Evolutionary conservation across 2,329 filamentous ascomycete species (phyloP), one percentile per base, ranked within the genome.

Genomic region (Ampelomyces quisqualis): DNA sequence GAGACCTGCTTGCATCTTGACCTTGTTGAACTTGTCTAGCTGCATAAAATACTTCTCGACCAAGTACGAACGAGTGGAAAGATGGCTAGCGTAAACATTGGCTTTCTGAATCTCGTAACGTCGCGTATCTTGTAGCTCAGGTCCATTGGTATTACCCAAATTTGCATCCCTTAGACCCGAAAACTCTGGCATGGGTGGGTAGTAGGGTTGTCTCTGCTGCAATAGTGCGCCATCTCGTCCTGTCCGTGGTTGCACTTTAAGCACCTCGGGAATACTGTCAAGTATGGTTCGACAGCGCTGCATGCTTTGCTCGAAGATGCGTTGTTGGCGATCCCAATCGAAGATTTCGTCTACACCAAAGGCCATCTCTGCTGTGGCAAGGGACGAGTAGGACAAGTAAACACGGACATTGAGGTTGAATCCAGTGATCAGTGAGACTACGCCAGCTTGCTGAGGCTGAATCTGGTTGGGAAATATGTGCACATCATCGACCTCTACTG

Each of bases 21-120:
- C 46, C n/a, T 53, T 55, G 14, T 52, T 53, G 55, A 84, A 80
- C 1, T 82, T 79, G 38, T 90, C 86, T 24, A 83, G 81, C 1
- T 93, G 75, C 54, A 82, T 83, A 66, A 88, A 88, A 69, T 91
- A 95, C 50, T 90, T 85, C 64, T 95, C 88, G 0, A 94, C 88
- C 41, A 91, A 82, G 63, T 89, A 90, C 0, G 87, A 91, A 17
- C 90, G 79, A 0, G 88, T 94, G 2, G 84, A 83, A 7, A 95
- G 74, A 57, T 90, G 85, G 5, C 85, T 91, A 2, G 84, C 82
- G 60, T 91, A 89, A 26, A 95, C 87, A 64, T 95, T 95, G 5
- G 88, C 87, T 64, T 94, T 95, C 64, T 95, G 89, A 20, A 95
- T 93, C 68, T 95, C 90, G 52, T 84, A 89, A 24, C 70, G 66